Conservation (phyloP, 768 basidiomycete genomes). For the Amanita rimosa region DNA sequence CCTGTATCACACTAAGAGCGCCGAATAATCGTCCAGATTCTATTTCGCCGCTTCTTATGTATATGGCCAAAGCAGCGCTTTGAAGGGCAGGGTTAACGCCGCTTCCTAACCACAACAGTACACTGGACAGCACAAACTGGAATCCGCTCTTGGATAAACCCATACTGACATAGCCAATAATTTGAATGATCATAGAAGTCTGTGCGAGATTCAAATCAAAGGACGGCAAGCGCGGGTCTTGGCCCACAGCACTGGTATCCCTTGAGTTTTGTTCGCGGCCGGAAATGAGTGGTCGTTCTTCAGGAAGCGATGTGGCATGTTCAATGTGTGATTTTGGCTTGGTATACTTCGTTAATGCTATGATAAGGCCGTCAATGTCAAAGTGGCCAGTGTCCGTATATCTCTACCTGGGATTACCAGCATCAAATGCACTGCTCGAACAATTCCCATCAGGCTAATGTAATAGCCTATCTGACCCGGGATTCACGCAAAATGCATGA, state of each 20-base stretch:
- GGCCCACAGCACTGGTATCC: slow-evolving; percentile 13
- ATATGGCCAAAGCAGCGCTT: slow-evolving; percentile 62
- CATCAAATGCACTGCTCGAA: slow-evolving; percentile 44
- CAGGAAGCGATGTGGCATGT: slow-evolving; percentile 11
- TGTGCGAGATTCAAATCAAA: slow-evolving; percentile 69
- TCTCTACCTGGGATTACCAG: slow-evolving; percentile 49
- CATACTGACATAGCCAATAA: slow-evolving; percentile 39
- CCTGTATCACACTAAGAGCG: slow-evolving; percentile 63
- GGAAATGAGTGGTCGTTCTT: slow-evolving; percentile 21
- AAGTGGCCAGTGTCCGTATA: neutral
- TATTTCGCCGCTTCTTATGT: slow-evolving; percentile 37
- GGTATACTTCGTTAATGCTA: slow-evolving; percentile 45
- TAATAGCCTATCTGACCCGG: slow-evolving; percentile 58
- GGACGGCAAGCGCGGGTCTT: slow-evolving; percentile 27
- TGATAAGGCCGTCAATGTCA: neutral
- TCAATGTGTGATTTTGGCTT: slow-evolving; percentile 29
- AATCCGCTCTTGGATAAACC: slow-evolving; percentile 31
- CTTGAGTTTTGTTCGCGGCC: slow-evolving; percentile 6
- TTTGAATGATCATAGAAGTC: slow-evolving; percentile 46
- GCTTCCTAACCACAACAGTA: slow-evolving; percentile 44
- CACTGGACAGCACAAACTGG: slow-evolving; percentile 38
- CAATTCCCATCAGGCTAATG: slow-evolving; percentile 40
- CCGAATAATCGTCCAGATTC: slow-evolving; percentile 75
- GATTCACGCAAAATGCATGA: neutral
- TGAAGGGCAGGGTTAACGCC: slow-evolving; percentile 61